Evolutionary conservation across 78 protist genomes (phyloP).

Genomic region (Pelomyxa schiedti): DNA sequence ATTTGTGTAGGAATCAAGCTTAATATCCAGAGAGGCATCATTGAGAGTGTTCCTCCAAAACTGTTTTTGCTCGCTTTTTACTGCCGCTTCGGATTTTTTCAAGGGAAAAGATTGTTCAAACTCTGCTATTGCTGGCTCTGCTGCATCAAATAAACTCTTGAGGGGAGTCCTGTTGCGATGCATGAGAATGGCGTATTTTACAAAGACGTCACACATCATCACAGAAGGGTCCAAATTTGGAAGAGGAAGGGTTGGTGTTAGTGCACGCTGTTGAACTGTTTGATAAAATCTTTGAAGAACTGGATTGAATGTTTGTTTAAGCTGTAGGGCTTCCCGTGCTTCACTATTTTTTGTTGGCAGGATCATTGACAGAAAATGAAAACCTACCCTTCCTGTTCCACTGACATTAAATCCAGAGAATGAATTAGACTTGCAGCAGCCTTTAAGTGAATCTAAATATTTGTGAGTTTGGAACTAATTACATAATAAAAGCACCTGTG

Average conservation of each 20-base stretch:
- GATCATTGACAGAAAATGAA: slow-evolving; percentile 14
- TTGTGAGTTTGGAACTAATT: slow-evolving; percentile 5
- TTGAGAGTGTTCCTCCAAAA: background rate
- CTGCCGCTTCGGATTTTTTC: background rate
- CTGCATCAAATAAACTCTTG: slow-evolving; percentile 9
- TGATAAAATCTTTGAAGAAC: slow-evolving; percentile 46
- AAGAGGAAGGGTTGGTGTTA: slow-evolving; percentile 17
- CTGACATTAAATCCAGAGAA: slow-evolving; percentile 40
- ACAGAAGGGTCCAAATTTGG: slow-evolving; percentile 50
- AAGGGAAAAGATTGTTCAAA: slow-evolving; percentile 24
- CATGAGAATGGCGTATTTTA: too few species aligned
- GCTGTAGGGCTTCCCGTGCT: slow-evolving; percentile 6
- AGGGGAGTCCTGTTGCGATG: slow-evolving; percentile 30
- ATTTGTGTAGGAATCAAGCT: slow-evolving; percentile 25
- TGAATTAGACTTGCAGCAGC: slow-evolving; percentile 33
- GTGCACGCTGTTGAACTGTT: slow-evolving; percentile 44
- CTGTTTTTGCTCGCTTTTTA: background rate
- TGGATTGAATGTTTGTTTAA: slow-evolving; percentile 48
- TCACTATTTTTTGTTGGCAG: background rate
- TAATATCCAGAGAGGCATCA: slow-evolving; percentile 3
- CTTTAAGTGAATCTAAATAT: slow-evolving; percentile 7
- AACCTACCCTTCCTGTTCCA: slow-evolving; percentile 23
- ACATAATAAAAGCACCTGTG: slow-evolving; percentile 13
- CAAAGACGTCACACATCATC: background rate
- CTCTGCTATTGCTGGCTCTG: slow-evolving; percentile 22